Percentiles rank a stretch among this genome's conserved stretches.
Evolutionary conservation across 2,329 filamentous ascomycete genomes (phyloP).

Genomic region (Penicillium rolfsii): DNA sequence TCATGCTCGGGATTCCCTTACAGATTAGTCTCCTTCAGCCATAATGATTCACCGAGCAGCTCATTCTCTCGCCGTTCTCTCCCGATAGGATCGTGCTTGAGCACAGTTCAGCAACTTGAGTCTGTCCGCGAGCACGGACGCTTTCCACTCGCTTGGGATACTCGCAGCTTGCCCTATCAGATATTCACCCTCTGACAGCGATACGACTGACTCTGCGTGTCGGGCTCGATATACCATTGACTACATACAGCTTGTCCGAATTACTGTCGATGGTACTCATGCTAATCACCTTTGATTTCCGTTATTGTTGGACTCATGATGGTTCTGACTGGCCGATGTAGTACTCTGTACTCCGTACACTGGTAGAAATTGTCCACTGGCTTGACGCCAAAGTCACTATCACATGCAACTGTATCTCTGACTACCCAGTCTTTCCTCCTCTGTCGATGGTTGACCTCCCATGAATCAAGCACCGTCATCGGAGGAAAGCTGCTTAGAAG

Average conservation of each 20-base stretch:
- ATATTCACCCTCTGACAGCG: constrained; percentile 3
- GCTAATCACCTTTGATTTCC: not conserved
- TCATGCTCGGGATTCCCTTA: constrained; percentile 14
- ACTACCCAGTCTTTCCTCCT: not conserved
- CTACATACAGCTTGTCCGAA: not conserved
- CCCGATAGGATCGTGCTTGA: constrained; percentile 12
- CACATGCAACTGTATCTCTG: constrained; percentile 7
- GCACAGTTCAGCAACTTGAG: not conserved
- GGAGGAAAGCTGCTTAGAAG: constrained; percentile 7
- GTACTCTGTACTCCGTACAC: not conserved
- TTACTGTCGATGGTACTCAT: not conserved
- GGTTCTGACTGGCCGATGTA: not conserved
- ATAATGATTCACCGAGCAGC: constrained; percentile 20
- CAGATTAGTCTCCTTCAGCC: not conserved
- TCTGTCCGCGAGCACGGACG: not conserved
- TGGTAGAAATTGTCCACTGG: not conserved
- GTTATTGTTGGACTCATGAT: not conserved
- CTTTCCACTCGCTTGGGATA: not conserved
- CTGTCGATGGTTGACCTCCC: not conserved
- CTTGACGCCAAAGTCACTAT: not conserved
- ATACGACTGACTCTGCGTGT: constrained; percentile 7
- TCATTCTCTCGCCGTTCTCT: constrained; percentile 19
- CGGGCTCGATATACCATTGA: not conserved
- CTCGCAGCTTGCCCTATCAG: not conserved
- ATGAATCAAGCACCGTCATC: not conserved